Evolutionary conservation across 1,284 basidiomycete species (phyloP), one percentile per base, ranked within the genome.

Genomic region (Moniliophthora roreri): DNA sequence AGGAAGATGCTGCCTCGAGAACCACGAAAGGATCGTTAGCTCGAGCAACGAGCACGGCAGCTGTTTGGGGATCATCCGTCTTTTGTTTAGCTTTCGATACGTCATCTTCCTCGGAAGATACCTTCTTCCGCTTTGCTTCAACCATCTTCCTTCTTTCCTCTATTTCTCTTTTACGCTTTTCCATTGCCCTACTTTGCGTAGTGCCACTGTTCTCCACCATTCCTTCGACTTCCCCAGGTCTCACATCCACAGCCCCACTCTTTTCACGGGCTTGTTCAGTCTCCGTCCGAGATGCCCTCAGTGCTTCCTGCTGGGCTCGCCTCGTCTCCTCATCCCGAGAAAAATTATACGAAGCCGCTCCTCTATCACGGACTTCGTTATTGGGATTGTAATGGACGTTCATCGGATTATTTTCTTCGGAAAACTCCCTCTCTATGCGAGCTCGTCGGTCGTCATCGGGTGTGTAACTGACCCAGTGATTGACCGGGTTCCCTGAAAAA

Each of bases 331-430:
- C 90, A 62, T 96, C 91, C 0, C 69, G 78, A 2, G 91, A 90
- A 68, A 98, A 95, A 63, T 90, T 85, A 66, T 95, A 96, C 71
- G 90, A 92, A 0, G 84, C 95, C 0, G 95, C 94, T 32, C 91
- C 95, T 63, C 87, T 87, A n/a, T 87, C 82, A 7, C 95, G 88
- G 9, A 89, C 84, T 68, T 99, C 95, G 49, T 73, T 75, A 0
- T 81, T 77, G 0, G 92, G 79, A 67, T 98, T 91, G 67, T 94
- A 98, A 66, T 95, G 93, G 15, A 81, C 72, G 15, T 82, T 78
- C 3, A 91, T 77, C 0, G 89, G 86, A 52, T 84, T 87, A 50
- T 84, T 78, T 16, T 84, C 84, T 62, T 97, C 94, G 16, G 84
- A 79, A 24, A 81, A 78, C 4, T 85, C 78, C 59, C 90, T 85